phyloP scores from a whole-genome alignment of 345 rosid genomes.

The Citrus unshiu region DNA sequence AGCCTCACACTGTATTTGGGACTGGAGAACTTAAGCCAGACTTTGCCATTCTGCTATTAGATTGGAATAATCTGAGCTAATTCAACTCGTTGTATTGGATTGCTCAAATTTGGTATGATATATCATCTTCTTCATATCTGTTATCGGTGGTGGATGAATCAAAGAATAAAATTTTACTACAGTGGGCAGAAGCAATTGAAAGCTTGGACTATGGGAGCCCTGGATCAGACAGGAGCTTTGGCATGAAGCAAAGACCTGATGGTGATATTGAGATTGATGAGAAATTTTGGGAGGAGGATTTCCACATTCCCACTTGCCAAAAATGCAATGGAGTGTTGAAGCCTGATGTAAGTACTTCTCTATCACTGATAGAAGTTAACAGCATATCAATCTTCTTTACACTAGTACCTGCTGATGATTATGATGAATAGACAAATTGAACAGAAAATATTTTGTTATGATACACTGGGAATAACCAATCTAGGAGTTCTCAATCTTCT shows the following conservation, averaged over 20 bases:
- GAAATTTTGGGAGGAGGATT: constrained; percentile 94
- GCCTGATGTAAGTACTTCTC: constrained; percentile 64
- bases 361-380: background rate
- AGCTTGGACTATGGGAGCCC: constrained; percentile 67
- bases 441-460: background rate
- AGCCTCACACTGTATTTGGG: background rate
- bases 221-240: constrained; percentile 88
- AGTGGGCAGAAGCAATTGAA: constrained; percentile 96
- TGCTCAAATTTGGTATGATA: background rate
- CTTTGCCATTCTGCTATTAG: background rate
- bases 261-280: constrained; percentile 96
- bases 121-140: background rate
- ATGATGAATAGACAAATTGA: background rate
- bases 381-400: background rate
- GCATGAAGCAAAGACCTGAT: constrained; percentile 97
- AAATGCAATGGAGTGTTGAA: constrained; percentile 78
- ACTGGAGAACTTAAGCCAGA: background rate
- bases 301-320: constrained; percentile 70
- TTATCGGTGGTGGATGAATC: background rate
- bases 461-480: background rate
- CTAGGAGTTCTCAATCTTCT: background rate
- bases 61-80: background rate
- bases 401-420: background rate
- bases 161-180: constrained; percentile 15
- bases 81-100: background rate